These are phyloP conservation scores for Coccomyxa sp. DNA, from an alignment of 139 green algal genomes.

Conservation along the genomic window DNA sequence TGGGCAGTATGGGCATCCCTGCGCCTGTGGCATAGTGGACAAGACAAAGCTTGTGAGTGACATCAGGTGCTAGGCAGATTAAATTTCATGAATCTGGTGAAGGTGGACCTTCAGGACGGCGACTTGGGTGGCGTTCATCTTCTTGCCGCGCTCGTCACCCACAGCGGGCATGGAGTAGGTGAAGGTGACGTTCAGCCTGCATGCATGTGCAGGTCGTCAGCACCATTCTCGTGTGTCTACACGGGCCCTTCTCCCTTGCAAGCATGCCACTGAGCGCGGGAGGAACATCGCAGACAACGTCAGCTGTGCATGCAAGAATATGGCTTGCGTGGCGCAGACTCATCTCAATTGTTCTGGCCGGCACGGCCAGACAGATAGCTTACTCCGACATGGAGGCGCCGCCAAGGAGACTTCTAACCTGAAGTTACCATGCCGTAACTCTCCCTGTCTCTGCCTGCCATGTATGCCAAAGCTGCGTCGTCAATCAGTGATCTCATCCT, in stretches of 20 bases:
- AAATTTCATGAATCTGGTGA: not conserved
- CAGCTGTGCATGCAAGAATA: not conserved
- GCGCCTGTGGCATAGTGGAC: not conserved
- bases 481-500: not conserved
- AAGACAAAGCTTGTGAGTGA: not conserved
- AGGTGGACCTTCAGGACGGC: conserved; percentile 3
- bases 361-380: not conserved
- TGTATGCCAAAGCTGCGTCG: not conserved
- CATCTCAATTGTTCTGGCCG: not conserved
- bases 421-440: not conserved
- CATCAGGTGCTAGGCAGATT: not conserved
- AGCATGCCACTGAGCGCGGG: not conserved
- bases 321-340: not conserved
- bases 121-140: not conserved
- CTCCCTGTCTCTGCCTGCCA: not conserved
- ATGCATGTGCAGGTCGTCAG: not conserved
- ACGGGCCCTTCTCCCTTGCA: not conserved
- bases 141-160: not conserved
- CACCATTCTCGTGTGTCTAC: not conserved
- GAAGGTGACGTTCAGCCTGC: conserved; percentile 13
- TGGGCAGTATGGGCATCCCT: not conserved
- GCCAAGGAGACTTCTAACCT: not conserved
- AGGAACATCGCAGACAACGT: not conserved
- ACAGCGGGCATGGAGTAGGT: conserved; percentile 9
- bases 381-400: not conserved